Percentiles rank a stretch among this genome's conserved stretches.
phyloP scores from a whole-genome alignment of 495 filamentous ascomycete species.

The Aspergillus bridgeri region DNA sequence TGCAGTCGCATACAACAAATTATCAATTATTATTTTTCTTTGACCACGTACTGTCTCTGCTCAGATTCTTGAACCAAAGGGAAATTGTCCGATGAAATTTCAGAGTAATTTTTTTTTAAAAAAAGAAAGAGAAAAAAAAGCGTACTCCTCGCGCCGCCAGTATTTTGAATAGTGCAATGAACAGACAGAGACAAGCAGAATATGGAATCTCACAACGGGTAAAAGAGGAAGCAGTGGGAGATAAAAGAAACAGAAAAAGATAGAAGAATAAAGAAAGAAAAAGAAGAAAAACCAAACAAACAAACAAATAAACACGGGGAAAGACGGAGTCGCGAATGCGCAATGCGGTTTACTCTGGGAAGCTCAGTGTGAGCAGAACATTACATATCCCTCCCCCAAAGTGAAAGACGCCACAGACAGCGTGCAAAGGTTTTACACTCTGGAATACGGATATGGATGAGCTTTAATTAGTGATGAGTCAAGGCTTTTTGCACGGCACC shows the following conservation, averaged over 20 bases:
- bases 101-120: conserved; percentile 14
- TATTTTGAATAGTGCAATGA: conserved; percentile 13
- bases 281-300: background rate
- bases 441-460: background rate
- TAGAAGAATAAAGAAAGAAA: background rate
- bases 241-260: background rate
- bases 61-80: background rate
- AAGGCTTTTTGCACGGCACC: background rate
- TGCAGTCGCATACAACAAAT: background rate
- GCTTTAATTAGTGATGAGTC: background rate
- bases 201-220: background rate
- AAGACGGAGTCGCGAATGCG: background rate
- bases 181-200: background rate
- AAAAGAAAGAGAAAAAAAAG: conserved; percentile 11
- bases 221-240: background rate
- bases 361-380: background rate
- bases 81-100: background rate
- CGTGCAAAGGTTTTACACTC: background rate
- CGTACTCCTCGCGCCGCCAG: conserved; percentile 24
- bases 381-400: background rate
- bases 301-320: background rate
- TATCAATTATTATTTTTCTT: conserved; percentile 3
- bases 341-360: background rate
- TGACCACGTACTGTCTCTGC: conserved; percentile 5
- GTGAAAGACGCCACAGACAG: background rate